Evolutionary conservation across 148 eudicot species (phyloP).

Genomic region (Rhododendron henanense): DNA sequence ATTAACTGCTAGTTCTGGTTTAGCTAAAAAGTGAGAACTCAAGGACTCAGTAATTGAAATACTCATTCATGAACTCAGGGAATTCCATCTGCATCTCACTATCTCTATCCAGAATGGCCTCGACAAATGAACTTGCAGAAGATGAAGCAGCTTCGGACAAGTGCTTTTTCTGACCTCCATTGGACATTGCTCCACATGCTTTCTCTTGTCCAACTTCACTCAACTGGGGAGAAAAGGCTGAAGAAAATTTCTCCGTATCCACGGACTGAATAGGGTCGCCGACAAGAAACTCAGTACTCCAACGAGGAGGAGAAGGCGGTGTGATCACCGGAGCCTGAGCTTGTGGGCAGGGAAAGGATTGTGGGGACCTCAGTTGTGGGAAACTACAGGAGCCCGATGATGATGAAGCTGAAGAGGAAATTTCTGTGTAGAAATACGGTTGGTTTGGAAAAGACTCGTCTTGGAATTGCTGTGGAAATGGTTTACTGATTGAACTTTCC

Average conservation of each 20-base stretch:
- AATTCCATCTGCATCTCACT: conserved; percentile 51
- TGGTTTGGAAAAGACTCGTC: neutral
- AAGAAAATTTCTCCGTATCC: neutral
- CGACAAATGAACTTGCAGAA: conserved; percentile 55
- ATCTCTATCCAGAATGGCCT: conserved; percentile 63
- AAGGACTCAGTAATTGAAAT: conserved; percentile 31
- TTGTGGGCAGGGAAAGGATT: neutral
- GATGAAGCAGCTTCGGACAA: conserved; percentile 26
- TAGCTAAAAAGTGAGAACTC: neutral
- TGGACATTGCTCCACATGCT: neutral
- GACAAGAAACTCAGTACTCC: conserved; percentile 28
- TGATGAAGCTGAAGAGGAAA: conserved; percentile 43
- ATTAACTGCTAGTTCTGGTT: neutral
- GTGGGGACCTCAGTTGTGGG: conserved; percentile 8
- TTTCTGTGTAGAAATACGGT: conserved; percentile 28
- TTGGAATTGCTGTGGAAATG: neutral
- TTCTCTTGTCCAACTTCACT: neutral
- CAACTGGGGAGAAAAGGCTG: neutral
- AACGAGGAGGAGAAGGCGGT: conserved; percentile 29
- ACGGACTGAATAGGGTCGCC: neutral
- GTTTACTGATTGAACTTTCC: conserved; percentile 9
- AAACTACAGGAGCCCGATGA: conserved; percentile 35
- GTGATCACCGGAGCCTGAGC: neutral
- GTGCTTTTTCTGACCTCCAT: conserved; percentile 1
- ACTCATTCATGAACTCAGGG: conserved; percentile 49